Percentiles rank a stretch among this genome's conserved stretches.
Conservation (phyloP, 148 eudicot genomes). For the Silene conica region DNA sequence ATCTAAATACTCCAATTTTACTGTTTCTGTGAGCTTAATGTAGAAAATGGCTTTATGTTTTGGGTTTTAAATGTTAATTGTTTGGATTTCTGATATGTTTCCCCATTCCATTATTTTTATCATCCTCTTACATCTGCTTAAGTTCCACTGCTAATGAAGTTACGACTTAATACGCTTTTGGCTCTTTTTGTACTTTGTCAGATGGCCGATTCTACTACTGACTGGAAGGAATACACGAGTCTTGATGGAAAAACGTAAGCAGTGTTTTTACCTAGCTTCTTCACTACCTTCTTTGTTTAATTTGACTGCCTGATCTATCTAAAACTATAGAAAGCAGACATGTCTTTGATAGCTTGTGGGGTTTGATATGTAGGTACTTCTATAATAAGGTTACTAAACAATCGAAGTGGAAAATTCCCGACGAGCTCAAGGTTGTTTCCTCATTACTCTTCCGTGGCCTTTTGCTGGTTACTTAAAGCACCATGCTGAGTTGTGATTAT, state of each 20-base stretch:
- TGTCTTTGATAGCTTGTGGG: conserved; percentile 11
- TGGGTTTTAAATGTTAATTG: not conserved
- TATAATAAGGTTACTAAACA: conserved; percentile 70
- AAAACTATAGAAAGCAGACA: not conserved
- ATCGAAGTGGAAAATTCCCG: conserved; percentile 92
- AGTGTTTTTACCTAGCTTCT: conserved; percentile 2
- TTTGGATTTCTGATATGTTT: conserved; percentile 2
- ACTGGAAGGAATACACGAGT: conserved; percentile 79
- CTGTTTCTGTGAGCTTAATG: not conserved
- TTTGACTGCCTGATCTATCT: conserved; percentile 1
- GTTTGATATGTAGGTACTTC: conserved; percentile 54
- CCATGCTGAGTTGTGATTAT: not conserved
- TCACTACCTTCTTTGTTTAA: not conserved
- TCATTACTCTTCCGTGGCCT: conserved; percentile 1
- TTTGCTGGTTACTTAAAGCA: not conserved
- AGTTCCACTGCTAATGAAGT: not conserved
- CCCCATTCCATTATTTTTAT: not conserved
- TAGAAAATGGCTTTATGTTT: not conserved
- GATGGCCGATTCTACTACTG: conserved; percentile 96
- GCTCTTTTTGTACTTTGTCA: conserved; percentile 32
- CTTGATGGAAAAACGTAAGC: conserved; percentile 81
- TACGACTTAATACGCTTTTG: not conserved
- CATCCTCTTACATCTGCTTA: not conserved
- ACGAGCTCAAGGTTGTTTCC: conserved; percentile 70
- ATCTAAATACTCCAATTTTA: not conserved